These are phyloP conservation scores for Tricholoma terreum DNA, from an alignment of 768 basidiomycete species.

Conservation along the genomic window DNA sequence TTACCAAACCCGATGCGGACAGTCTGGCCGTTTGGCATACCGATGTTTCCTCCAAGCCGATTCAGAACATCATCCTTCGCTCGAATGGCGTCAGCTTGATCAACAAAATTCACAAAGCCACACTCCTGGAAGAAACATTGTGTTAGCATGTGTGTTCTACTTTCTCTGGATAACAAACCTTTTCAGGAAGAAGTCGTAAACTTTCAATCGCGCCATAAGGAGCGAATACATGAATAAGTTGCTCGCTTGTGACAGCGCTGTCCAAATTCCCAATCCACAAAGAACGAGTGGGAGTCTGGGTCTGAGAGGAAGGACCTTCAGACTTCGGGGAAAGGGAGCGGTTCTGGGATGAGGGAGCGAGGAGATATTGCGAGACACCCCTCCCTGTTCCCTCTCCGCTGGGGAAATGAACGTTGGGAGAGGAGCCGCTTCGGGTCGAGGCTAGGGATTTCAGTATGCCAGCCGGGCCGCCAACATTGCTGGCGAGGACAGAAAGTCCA, in stretches of 20 bases:
- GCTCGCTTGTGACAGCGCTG: conserved; percentile 89
- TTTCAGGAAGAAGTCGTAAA: conserved; percentile 91
- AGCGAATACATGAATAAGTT: conserved; percentile 93
- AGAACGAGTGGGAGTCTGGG: conserved; percentile 92
- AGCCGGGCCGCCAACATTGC: conserved; percentile 38
- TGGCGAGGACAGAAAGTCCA: conserved; percentile 35
- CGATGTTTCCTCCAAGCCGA: conserved; percentile 89
- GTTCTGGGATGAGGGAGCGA: conserved; percentile 64
- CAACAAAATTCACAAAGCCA: conserved; percentile 98
- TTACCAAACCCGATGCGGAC: conserved; percentile 99
- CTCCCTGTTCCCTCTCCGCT: conserved; percentile 56
- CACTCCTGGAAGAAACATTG: conserved; percentile 66
- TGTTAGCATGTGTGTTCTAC: conserved; percentile 6
- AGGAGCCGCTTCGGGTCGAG: conserved; percentile 41
- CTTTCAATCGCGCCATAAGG: conserved; percentile 98
- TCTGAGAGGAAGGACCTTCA: conserved; percentile 66
- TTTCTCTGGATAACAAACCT: conserved; percentile 48
- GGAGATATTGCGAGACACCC: conserved; percentile 60
- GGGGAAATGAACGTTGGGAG: conserved; percentile 67
- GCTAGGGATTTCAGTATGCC: conserved; percentile 56
- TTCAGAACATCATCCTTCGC: conserved; percentile 98
- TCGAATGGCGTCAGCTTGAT: conserved; percentile 91
- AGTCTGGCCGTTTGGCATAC: conserved; percentile 92
- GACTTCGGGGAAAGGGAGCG: conserved; percentile 83
- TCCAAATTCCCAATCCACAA: conserved; percentile 99